Conservation (phyloP, 192 early-diverging fungal genomes). For the Rhizoclosmatium sp. region DNA sequence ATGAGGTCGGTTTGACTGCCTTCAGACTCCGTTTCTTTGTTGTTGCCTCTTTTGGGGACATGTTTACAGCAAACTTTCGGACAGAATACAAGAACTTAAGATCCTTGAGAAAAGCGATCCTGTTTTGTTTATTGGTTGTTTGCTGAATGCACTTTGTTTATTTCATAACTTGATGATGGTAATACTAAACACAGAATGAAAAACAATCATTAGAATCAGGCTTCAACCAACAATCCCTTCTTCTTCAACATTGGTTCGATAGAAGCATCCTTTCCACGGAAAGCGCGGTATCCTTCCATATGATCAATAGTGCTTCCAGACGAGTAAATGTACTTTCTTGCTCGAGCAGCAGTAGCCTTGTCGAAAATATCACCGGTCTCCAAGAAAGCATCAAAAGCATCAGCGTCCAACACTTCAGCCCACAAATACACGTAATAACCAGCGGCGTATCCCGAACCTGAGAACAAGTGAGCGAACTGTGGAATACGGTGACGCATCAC, state of each 20-base stretch:
- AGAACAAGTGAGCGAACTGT: background rate
- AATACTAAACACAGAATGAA: too few species aligned
- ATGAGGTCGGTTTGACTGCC: too few species aligned
- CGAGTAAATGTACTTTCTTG: slow-evolving; percentile 13
- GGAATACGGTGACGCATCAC: slow-evolving; percentile 16
- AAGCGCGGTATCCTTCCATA: slow-evolving; percentile 11
- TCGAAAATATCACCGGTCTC: slow-evolving; percentile 10
- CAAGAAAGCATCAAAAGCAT: slow-evolving; percentile 10
- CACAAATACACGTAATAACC: slow-evolving; percentile 15
- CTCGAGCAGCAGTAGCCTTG: slow-evolving; percentile 7
- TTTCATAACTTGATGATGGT: too few species aligned
- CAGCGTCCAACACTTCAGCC: slow-evolving; percentile 5
- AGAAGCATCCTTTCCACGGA: background rate
- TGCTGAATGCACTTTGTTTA: too few species aligned
- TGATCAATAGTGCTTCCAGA: slow-evolving; percentile 18
- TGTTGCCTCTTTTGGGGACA: too few species aligned
- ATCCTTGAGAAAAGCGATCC: too few species aligned
- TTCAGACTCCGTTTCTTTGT: too few species aligned
- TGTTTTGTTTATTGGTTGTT: too few species aligned
- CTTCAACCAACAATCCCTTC: background rate
- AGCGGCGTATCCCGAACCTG: slow-evolving; percentile 1
- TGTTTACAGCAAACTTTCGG: too few species aligned
- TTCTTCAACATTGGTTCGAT: slow-evolving; percentile 10
- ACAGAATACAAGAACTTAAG: too few species aligned
- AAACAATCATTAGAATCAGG: background rate